Evolutionary conservation across 208 protist genomes (phyloP), one percentile per base, ranked within the genome.

Genomic region (Angomonas deanei): DNA sequence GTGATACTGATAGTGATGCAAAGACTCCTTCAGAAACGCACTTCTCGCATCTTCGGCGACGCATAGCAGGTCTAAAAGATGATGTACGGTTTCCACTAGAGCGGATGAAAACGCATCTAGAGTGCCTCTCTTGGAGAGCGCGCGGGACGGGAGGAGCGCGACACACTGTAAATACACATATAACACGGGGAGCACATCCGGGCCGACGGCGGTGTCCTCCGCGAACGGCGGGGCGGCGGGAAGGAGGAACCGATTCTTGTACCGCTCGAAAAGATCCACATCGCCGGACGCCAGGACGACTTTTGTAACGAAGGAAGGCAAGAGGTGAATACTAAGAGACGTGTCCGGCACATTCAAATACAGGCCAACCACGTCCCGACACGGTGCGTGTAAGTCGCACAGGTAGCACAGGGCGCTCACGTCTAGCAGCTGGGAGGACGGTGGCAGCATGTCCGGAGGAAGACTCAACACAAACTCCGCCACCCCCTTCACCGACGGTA

Each of bases 171-270:
- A 11, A n/a, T 21, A 28, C 13, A 75, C 33, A 36, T 34, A 53
- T 50, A 75, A 42, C 4, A 42, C 27, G 5, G 10, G 36, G 27
- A 75, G 54, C 28, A 63, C 70, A 4, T 15, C 38, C 27, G 36
- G 15, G 0, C 53, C 61, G 17, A 75, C 61, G 13, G 10, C 11
- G 47, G n/a, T n/a, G n/a, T n/a, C n/a, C n/a, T n/a, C n/a, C n/a
- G n/a, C n/a, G n/a, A n/a, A n/a, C n/a, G n/a, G n/a, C n/a, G n/a
- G n/a, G n/a, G n/a, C n/a, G n/a, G n/a, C n/a, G n/a, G n/a, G n/a
- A n/a, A n/a, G n/a, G n/a, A n/a, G n/a, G n/a, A n/a, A n/a, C n/a
- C n/a, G n/a, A n/a, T n/a, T n/a, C n/a, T n/a, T n/a, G n/a, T n/a
- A n/a, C n/a, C n/a, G n/a, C n/a, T n/a, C n/a, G n/a, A n/a, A n/a